A percentile compares a stretch with the other conserved stretches of the same genome.
phyloP scores from a whole-genome alignment of 2,329 filamentous ascomycete genomes.

The Blastomyces percursus region DNA sequence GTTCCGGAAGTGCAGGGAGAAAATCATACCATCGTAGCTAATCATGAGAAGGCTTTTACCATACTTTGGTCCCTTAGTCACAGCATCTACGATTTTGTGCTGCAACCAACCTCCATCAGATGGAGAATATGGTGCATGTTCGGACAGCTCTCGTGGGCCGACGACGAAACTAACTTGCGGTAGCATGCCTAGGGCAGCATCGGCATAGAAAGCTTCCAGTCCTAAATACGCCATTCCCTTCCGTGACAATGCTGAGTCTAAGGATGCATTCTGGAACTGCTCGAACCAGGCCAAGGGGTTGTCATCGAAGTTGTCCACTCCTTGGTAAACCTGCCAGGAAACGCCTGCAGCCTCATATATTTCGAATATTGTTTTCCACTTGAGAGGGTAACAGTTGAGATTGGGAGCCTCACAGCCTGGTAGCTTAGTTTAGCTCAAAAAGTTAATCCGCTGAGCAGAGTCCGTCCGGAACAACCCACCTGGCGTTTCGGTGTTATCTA shows the following conservation, averaged over 20 bases:
- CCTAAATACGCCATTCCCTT: conserved; percentile 40
- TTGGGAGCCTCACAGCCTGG: conserved; percentile 34
- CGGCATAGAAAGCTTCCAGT: conserved; percentile 41
- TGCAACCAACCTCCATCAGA: conserved; percentile 47
- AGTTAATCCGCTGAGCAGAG: not conserved
- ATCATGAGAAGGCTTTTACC: conserved; percentile 40
- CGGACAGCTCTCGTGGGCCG: conserved; percentile 41
- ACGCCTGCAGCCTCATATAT: conserved; percentile 40
- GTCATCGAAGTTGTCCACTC: conserved; percentile 44
- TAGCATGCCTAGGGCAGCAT: conserved; percentile 41
- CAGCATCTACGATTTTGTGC: conserved; percentile 42
- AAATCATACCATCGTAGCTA: conserved; percentile 37
- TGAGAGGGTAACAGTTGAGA: conserved; percentile 44
- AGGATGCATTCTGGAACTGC: conserved; percentile 40
- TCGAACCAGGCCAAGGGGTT: conserved; percentile 45
- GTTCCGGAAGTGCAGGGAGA: not conserved
- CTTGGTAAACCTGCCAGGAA: conserved; percentile 43
- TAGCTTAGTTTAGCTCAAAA: not conserved
- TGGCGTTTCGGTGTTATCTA: conserved; percentile 43
- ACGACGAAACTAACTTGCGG: conserved; percentile 44
- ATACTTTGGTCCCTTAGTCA: conserved; percentile 42
- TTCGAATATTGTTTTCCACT: conserved; percentile 44
- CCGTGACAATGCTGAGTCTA: conserved; percentile 33
- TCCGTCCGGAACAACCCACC: conserved; percentile 20
- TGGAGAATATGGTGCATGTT: conserved; percentile 44